Evolutionary conservation across 768 basidiomycete genomes (phyloP), one percentile per base, ranked within the genome.

Genomic region (Auricularia cornea): DNA sequence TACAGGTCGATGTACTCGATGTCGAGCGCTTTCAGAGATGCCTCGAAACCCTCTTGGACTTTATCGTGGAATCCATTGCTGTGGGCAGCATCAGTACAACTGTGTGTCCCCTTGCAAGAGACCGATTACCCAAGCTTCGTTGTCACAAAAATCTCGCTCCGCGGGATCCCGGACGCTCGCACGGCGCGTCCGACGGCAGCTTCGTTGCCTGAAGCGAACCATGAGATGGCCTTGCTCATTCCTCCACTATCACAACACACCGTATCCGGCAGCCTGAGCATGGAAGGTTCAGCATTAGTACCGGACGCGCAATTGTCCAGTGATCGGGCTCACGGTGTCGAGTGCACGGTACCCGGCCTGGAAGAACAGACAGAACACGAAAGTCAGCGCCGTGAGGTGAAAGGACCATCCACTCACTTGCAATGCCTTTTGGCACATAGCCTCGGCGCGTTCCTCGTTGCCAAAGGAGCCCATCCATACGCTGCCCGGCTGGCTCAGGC

Each of bases 191-290:
- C 68, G 60, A 76, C 70, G 26, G 72, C 73, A 52, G 72, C 60
- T 48, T 70, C 69, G 51, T 66, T 70, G 23, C 65, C 66, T 63
- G 31, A 20, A 23, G 18, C 35, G 5, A n/a, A 11, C 28, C 11
- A 10, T 52, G 12, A 57, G 54, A 4, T 29, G 10, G 12, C 16
- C 8, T 11, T 30, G 28, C 1, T 5, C 16, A 29, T 28, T 28
- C 26, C 8, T 57, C 10, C 28, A 26, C 30, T 29, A 57, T 26
- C 28, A 20, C 35, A 38, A 26, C 54, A 10, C 23, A 57, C 80
- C 75, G 72, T 90, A 89, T 5, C 78, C 86, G 26, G 84, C 76
- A 11, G 88, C 89, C 54, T 57, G n/a, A 31, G 11, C 28, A 38
- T 5, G 10, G 6, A 57, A 20, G 29, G 23, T 28, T n/a, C 20